Evolutionary conservation across 805 yeast genomes (phyloP), one percentile per base, ranked within the genome.

Genomic region (Metschnikowia dekortorum): DNA sequence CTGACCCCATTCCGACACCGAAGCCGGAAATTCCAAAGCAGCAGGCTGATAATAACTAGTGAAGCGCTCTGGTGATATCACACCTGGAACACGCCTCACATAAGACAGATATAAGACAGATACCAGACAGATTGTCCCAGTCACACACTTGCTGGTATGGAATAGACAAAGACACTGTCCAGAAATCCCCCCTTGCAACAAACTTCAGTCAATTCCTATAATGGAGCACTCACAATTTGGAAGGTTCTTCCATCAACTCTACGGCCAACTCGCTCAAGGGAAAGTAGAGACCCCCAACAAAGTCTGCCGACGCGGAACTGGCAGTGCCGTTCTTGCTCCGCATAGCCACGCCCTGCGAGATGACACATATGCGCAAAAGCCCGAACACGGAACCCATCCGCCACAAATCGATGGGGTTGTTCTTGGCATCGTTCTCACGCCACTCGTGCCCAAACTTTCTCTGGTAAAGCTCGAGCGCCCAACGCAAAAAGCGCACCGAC

Each of bases 261-360:
- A 63, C 38, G 1, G 75, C 74, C 38, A 71, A 55, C 11, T 57
- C 48, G 7, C 74, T 58, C 47, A 73, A 64, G 11, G 48, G 51
- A 14, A 66, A 67, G 54, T 73, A 73, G 39, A 71, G 57, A 2
- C 54, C 48, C 2, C 74, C 80, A 18, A 70, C 65, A 1, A 62
- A 62, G 6, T 64, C 64, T 2, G 85, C 85, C 48, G 72, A 67
- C 0, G 80, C 80, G 39, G 81, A 74, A 29, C 80, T 75, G 1
- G 85, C 84, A 35, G 73, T 75, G 9, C 85, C 85, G 46, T 70
- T 65, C 9, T 70, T 67, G 1, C 71, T 67, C 47, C 86, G 68
- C 67, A 82, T 81, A 5, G 81, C 82, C 45, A 82, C 80, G 2
- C 87, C 87, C 54, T 82, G 87, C 14, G 77, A 69, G 49, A 82